Conservation (phyloP, 495 filamentous ascomycete genomes). For the Chaetomium cochliodes region DNA sequence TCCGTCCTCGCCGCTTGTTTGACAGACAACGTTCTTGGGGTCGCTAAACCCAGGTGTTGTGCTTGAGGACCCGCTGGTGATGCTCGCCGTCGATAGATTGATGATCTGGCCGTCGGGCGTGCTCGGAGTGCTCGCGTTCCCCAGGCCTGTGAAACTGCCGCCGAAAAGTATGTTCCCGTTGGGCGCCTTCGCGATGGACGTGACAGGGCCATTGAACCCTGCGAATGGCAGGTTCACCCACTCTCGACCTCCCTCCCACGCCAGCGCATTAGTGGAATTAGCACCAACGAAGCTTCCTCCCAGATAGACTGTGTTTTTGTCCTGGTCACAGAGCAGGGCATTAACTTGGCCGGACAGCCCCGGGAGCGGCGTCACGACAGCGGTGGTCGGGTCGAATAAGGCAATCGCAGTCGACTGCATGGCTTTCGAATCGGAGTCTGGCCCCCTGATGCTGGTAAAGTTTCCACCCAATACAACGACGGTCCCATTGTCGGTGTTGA, state of each 20-base stretch:
- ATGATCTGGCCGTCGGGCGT: constrained; percentile 70
- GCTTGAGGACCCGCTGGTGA: constrained; percentile 63
- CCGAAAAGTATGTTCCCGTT: constrained; percentile 88
- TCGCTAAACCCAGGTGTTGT: constrained; percentile 66
- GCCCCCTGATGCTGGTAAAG: constrained; percentile 84
- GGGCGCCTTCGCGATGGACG: constrained; percentile 73
- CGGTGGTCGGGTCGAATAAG: constrained; percentile 68
- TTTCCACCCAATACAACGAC: constrained; percentile 85
- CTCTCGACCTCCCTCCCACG: constrained; percentile 67
- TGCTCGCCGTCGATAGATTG: constrained; percentile 74
- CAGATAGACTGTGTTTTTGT: constrained; percentile 82
- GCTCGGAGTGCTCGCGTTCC: constrained; percentile 65
- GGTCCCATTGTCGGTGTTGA: constrained; percentile 64
- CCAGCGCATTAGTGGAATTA: constrained; percentile 84
- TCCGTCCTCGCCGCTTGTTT: constrained; percentile 61
- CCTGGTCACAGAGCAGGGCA: constrained; percentile 77
- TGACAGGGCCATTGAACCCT: constrained; percentile 93
- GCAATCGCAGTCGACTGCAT: constrained; percentile 76
- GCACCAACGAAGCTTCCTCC: constrained; percentile 78
- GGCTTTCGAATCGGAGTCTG: constrained; percentile 19
- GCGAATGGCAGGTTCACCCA: constrained; percentile 88
- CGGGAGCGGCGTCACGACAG: constrained; percentile 64
- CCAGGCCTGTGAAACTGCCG: constrained; percentile 86
- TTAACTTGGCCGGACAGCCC: constrained; percentile 81
- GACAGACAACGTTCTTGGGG: constrained; percentile 83